Evolutionary conservation across 1,284 basidiomycete species (phyloP).

Genomic region (Sporisorium reilianum): DNA sequence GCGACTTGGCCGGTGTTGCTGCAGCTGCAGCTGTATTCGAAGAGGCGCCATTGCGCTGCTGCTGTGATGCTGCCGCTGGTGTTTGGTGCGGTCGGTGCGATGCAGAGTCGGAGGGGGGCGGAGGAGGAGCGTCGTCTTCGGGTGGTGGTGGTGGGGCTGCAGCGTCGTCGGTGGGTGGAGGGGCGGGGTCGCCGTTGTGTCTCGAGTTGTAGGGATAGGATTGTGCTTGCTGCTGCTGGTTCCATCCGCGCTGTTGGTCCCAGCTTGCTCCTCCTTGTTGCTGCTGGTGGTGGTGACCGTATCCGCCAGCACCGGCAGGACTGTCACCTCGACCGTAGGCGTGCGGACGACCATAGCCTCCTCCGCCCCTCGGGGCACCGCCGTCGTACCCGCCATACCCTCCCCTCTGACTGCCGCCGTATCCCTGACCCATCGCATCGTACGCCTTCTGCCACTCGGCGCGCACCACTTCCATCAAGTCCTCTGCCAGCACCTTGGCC

Average conservation of each 20-base stretch:
- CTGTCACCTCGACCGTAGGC: conserved; percentile 23
- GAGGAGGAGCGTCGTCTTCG: conserved; percentile 55
- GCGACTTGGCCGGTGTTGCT: conserved; percentile 28
- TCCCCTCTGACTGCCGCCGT: conserved; percentile 9
- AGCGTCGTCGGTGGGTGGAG: conserved; percentile 44
- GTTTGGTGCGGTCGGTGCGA: conserved; percentile 2
- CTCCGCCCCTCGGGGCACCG: conserved; percentile 17
- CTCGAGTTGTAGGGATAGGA: conserved; percentile 15
- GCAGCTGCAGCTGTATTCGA: conserved; percentile 10
- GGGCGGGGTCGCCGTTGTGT: conserved; percentile 28
- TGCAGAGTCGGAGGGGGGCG: conserved; percentile 42
- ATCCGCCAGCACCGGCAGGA: conserved; percentile 20
- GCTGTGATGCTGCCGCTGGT: conserved; percentile 4
- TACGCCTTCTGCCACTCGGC: conserved; percentile 63
- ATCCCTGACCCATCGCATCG: conserved; percentile 32
- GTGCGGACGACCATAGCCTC: conserved; percentile 13
- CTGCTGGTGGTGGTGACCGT: conserved; percentile 32
- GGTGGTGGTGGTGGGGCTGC: conserved; percentile 53
- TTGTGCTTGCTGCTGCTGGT: conserved; percentile 19
- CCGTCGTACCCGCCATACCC: conserved; percentile 20
- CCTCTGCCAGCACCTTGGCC: conserved; percentile 60
- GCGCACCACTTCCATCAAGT: conserved; percentile 64
- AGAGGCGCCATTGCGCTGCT: conserved; percentile 11
- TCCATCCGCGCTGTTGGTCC: conserved; percentile 24
- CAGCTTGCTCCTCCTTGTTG: conserved; percentile 33